Evolutionary conservation across 305 asterid genomes (phyloP).

Genomic region (Euphrasia arctica): DNA sequence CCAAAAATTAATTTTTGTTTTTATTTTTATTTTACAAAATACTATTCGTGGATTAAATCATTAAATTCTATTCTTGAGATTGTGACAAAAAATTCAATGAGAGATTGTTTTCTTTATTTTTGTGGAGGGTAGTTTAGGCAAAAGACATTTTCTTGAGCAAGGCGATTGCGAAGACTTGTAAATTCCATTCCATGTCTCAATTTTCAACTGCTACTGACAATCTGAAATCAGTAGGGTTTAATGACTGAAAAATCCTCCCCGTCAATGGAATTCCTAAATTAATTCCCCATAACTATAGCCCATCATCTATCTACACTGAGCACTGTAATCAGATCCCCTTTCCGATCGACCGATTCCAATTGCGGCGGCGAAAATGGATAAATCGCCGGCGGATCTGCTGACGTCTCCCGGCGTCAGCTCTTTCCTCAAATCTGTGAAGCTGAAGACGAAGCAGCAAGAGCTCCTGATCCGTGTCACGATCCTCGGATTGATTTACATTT

Average conservation of each 20-base stretch:
- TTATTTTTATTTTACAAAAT: background rate
- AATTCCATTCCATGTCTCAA: background rate
- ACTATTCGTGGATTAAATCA: background rate
- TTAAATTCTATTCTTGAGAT: background rate
- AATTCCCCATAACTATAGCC: background rate
- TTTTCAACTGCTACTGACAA: background rate
- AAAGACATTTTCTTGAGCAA: background rate
- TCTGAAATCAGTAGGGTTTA: slow-evolving; percentile 4
- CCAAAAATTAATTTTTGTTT: too few relatives aligned
- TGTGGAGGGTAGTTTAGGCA: slow-evolving; percentile 3
- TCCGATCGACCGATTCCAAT: slow-evolving; percentile 35
- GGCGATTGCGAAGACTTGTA: background rate
- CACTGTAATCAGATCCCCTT: slow-evolving; percentile 2
- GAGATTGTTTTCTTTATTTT: too few relatives aligned
- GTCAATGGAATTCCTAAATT: slow-evolving; percentile 2
- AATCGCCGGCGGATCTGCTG: slow-evolving; percentile 55
- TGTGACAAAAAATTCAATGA: too few relatives aligned
- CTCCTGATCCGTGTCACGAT: slow-evolving; percentile 79
- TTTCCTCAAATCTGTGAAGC: slow-evolving; percentile 56
- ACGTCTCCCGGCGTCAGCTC: slow-evolving; percentile 45
- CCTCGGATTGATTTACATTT: slow-evolving; percentile 63
- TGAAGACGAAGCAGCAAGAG: slow-evolving; percentile 97
- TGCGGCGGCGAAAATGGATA: slow-evolving; percentile 51
- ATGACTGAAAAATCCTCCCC: slow-evolving; percentile 4
- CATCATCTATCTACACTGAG: background rate